These are phyloP conservation scores for Triticum timopheevii DNA, from an alignment of 176 grass and related monocot genomes.

Conservation along the genomic window DNA sequence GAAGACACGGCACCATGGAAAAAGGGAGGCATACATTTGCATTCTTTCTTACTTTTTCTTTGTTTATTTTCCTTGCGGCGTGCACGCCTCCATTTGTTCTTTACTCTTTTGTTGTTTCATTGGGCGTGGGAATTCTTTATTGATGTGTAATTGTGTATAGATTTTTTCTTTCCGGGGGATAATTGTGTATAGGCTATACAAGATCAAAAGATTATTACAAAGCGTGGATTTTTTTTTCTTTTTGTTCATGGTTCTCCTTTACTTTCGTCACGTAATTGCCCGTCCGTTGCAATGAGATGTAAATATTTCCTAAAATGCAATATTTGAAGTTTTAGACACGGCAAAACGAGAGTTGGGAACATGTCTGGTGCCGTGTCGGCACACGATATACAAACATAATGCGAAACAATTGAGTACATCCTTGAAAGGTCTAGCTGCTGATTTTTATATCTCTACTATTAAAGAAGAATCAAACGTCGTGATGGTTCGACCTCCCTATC, in stretches of 20 bases:
- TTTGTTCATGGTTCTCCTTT: background rate
- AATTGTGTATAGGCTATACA: background rate
- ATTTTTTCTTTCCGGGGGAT: background rate
- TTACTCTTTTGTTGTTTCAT: background rate
- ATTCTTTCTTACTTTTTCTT: constrained; percentile 22
- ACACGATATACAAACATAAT: background rate
- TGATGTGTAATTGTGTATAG: constrained; percentile 31
- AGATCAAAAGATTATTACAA: constrained; percentile 16
- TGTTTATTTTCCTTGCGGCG: background rate
- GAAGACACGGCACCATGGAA: constrained; percentile 15
- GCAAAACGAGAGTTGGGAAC: background rate
- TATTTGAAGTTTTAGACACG: background rate
- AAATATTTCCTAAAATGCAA: background rate
- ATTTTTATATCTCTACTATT: background rate
- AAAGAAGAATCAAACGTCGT: too few species aligned
- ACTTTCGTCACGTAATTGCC: background rate
- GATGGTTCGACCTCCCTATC: too few species aligned
- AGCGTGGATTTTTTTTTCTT: background rate
- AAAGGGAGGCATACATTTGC: background rate
- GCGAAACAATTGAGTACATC: background rate
- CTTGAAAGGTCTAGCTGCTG: background rate
- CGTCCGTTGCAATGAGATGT: too few species aligned
- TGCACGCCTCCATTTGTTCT: constrained; percentile 21
- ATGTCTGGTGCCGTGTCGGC: background rate
- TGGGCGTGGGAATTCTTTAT: constrained; percentile 30